Conservation (phyloP, 2,329 filamentous ascomycete species). For the Fusarium bactridioides region DNA sequence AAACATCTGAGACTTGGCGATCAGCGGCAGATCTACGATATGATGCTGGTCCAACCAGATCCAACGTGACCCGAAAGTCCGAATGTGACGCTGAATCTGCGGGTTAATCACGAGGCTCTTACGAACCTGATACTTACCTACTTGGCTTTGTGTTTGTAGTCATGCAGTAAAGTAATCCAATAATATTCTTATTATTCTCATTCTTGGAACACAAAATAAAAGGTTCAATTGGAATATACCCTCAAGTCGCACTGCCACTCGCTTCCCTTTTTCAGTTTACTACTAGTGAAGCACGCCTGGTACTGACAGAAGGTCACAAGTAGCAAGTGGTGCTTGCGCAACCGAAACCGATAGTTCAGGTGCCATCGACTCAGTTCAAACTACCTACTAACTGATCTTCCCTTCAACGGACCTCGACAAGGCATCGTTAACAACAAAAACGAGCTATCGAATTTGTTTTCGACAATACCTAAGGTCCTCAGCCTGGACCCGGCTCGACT, state of each 20-base stretch:
- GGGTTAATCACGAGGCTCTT: conserved; percentile 25
- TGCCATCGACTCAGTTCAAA: neutral
- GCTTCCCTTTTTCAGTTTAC: conserved; percentile 15
- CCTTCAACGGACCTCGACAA: conserved; percentile 1
- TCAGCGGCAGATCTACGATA: conserved; percentile 32
- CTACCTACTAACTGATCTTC: neutral
- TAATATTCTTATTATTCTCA: neutral
- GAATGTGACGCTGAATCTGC: conserved; percentile 23
- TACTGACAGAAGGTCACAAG: conserved; percentile 5
- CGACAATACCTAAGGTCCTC: neutral
- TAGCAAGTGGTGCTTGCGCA: conserved; percentile 27
- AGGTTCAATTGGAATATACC: neutral
- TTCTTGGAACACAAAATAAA: neutral
- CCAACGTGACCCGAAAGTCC: conserved; percentile 13
- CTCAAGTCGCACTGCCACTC: conserved; percentile 3
- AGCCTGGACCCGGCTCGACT: neutral
- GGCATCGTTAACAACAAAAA: neutral
- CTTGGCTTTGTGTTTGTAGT: conserved; percentile 1
- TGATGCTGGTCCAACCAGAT: neutral
- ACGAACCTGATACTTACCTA: neutral
- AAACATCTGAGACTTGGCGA: conserved; percentile 13
- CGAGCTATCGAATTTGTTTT: neutral
- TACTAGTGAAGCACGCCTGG: neutral
- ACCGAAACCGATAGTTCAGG: conserved; percentile 11
- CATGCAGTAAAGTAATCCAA: neutral